phyloP scores from a whole-genome alignment of 2,329 filamentous ascomycete species.

The Colletotrichum sp. region DNA sequence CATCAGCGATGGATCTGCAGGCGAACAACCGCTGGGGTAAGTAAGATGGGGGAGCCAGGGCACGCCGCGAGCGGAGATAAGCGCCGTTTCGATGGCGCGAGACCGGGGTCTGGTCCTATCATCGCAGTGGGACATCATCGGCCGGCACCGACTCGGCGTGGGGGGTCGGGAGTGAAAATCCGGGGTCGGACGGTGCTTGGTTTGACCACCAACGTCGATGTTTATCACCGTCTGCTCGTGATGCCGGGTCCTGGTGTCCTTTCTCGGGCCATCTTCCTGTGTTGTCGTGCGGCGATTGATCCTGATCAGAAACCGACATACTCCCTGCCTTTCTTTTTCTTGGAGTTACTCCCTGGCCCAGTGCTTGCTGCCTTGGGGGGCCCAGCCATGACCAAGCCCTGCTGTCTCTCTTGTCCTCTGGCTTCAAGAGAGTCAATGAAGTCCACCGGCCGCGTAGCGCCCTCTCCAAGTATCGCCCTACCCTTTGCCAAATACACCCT shows the following conservation, averaged over 20 bases:
- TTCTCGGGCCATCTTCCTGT: not conserved
- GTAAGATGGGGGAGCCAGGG: not conserved
- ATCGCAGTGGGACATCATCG: not conserved
- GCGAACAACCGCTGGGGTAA: not conserved
- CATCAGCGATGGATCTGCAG: not conserved
- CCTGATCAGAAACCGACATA: not conserved
- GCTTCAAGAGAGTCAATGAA: not conserved
- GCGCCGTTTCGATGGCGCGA: not conserved
- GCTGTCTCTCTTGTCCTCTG: not conserved
- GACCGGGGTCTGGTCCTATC: slow-evolving; percentile 10
- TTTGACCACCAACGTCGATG: not conserved
- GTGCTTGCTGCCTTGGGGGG: not conserved
- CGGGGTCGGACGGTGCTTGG: not conserved
- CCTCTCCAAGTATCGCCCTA: not conserved
- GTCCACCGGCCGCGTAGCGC: not conserved
- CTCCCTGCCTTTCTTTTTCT: not conserved
- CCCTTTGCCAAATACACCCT: not conserved
- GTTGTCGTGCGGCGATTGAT: not conserved
- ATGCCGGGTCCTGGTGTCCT: not conserved
- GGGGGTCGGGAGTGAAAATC: not conserved
- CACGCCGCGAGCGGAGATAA: not conserved
- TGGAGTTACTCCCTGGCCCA: not conserved
- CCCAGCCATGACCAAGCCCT: not conserved
- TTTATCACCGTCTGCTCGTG: not conserved
- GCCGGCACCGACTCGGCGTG: slow-evolving; percentile 17